A percentile compares a stretch with the other conserved stretches of the same genome.
These are phyloP conservation scores for Globisporangium megalacanthum DNA, from an alignment of 352 stramenopile genomes.

Conservation along the genomic window DNA sequence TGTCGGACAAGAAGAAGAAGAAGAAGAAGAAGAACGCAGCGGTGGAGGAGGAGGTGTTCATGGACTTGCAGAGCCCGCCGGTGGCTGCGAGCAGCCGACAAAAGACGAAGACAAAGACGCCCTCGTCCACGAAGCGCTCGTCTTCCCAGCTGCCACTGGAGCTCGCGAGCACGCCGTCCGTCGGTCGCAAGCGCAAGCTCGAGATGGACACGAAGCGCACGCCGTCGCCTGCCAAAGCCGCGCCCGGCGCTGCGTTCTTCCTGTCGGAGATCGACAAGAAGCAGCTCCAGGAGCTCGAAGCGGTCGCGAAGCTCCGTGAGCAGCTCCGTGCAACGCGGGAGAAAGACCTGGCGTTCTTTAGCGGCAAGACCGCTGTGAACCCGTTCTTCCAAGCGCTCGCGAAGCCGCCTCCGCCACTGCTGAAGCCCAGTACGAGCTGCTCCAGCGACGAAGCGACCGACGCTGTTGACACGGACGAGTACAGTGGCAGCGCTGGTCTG, in stretches of 20 bases:
- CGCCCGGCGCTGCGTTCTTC: constrained; percentile 52
- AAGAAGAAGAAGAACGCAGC: neutral
- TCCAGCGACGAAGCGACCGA: constrained; percentile 6
- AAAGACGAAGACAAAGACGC: neutral
- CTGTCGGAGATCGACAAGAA: constrained; percentile 59
- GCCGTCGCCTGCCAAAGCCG: constrained; percentile 22
- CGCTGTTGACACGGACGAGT: constrained; percentile 24
- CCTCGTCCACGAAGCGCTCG: neutral
- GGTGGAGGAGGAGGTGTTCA: neutral
- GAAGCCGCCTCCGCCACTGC: neutral
- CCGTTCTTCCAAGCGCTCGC: constrained; percentile 58
- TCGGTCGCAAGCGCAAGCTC: constrained; percentile 50
- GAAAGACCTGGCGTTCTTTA: constrained; percentile 67
- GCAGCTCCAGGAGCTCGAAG: constrained; percentile 65
- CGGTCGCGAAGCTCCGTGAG: constrained; percentile 52
- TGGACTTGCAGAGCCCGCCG: constrained; percentile 11
- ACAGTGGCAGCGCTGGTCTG: constrained; percentile 1
- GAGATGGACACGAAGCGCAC: constrained; percentile 54
- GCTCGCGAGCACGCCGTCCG: constrained; percentile 10
- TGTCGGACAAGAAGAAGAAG: neutral
- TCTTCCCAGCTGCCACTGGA: neutral
- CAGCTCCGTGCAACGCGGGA: constrained; percentile 59
- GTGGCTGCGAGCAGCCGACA: no score
- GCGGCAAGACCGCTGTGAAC: constrained; percentile 38
- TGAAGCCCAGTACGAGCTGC: constrained; percentile 11